Base-by-base conservation (phyloP, 2,329 filamentous ascomycete species). In the Cercospora sesami region DNA sequence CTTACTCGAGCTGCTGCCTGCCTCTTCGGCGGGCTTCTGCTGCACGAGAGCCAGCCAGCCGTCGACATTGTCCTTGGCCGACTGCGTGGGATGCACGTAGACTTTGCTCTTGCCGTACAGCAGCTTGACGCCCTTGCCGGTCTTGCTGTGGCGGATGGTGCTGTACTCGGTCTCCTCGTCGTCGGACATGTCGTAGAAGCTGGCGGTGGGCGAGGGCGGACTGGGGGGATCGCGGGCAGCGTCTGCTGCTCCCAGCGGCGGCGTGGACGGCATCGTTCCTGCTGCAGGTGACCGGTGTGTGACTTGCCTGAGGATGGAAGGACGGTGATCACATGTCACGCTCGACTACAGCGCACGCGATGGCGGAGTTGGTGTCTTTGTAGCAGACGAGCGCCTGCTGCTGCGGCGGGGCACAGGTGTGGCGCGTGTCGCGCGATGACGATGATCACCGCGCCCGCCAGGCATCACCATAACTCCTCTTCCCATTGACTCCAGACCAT, bases 91-190 rank as follows among this genome's bases (percentile, higher is more conserved):
- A 79, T 99, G 95, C 53, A 99, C 90, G 78, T 98, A 99, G 78
- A 99, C 95, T 86, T 98, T 99, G 90, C 93, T 97, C 83, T 99
- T 99, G 21, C 93, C 94, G 76, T 91, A 97, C 14, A 99, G 84
- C 33, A 99, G 84, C 81, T 98, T 99, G 57, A 99, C 95, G 1
- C 94, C 95, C 72, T 88, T 88, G 16, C 53, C 61, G 5, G 36
- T 69, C 51, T 87, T 87, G 4, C 88, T 87, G 77, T 96, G 92
- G 4, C 92, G 91, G 76, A 99, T 93, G 18, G 93, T 98, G 79
- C 96, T 92, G 82, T 99, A 99, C 55, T 92, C 95, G 73, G 91
- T 91, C 81, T 98, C 95, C 71, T 97, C 94, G 77, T 97, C 93
- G 83, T 99, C 96, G 80, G 92, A 97, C 85, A 98, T 85, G 77